Evolutionary conservation across 1,284 basidiomycete species (phyloP), one percentile per base, ranked within the genome.

Genomic region (Ustilago hordei): DNA sequence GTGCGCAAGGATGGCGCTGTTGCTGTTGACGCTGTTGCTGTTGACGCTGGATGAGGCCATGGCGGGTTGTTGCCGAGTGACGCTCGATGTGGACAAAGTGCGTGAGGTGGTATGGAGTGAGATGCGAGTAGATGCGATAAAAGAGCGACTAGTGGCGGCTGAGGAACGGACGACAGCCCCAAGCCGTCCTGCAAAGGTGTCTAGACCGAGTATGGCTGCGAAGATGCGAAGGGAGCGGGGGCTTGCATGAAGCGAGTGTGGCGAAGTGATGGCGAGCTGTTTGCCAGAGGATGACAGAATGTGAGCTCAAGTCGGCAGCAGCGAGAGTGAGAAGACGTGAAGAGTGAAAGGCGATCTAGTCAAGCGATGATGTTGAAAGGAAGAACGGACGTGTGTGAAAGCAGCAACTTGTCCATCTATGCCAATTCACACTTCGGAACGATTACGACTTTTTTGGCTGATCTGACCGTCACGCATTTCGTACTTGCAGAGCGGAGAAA

Each of bases 1-100:
- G 52, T 81, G 78, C 35, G 79, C 59, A 32, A 82, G 23, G 54
- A 75, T 75, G 50, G 76, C 68, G 59, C 47, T 62, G 55, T 65
- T 78, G 57, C 58, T 63, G 62, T 69, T 59, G 55, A 69, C 36
- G 45, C 60, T 60, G 5, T 65, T 78, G 57, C 58, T 63, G 62
- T 69, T 59, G 55, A 69, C 36, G 45, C 60, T 60, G 5, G 74
- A 62, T 17, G 74, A 64, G 36, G 74, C 68, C 74, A 76, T 76
- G 41, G 34, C 60, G 67, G 52, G 19, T 11, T 47, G 13, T 23
- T 23, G 55, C 12, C 15, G 31, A 7, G 47, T 19, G 13, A 39
- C 28, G 7, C 38, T 17, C 23, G 43, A 41, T 11, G 19, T 9
- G 9, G 23, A 31, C 45, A 45, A 53, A 8, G 23, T 19, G 19